These are phyloP conservation scores for Leptographium wingfieldii DNA, from an alignment of 2,329 filamentous ascomycete genomes.

Conservation along the genomic window DNA sequence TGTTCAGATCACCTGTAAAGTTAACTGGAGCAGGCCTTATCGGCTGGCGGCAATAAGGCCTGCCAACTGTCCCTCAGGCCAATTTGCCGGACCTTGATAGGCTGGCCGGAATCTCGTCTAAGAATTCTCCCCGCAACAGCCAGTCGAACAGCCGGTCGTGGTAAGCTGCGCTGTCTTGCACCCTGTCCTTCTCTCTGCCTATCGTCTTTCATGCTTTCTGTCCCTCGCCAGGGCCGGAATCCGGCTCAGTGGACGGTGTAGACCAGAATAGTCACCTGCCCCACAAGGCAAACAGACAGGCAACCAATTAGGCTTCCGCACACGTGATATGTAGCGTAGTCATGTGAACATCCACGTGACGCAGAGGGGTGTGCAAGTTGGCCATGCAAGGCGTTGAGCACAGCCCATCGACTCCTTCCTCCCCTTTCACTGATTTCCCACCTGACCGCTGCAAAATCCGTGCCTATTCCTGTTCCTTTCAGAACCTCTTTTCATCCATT, in stretches of 20 bases:
- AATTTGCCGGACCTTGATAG: conserved; percentile 1
- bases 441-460: neutral
- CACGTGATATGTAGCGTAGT: conserved; percentile 2
- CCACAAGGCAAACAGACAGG: neutral
- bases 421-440: conserved; percentile 3
- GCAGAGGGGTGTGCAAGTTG: conserved; percentile 1
- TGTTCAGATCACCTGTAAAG: neutral
- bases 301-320: neutral
- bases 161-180: too few species aligned
- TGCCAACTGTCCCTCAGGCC: neutral
- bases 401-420: neutral
- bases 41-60: neutral
- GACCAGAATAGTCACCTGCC: neutral
- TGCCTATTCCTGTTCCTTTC: neutral
- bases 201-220: too few species aligned
- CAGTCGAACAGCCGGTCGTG: too few species aligned
- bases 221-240: too few species aligned
- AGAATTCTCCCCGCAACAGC: neutral
- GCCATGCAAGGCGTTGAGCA: neutral
- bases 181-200: too few species aligned
- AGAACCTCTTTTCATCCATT: neutral
- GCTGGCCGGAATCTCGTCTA: neutral
- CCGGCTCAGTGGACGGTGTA: too few species aligned
- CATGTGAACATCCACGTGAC: conserved; percentile 9
- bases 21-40: neutral